Conservation (phyloP, 1,284 basidiomycete species). For the Taiwanofungus camphoratus region DNA sequence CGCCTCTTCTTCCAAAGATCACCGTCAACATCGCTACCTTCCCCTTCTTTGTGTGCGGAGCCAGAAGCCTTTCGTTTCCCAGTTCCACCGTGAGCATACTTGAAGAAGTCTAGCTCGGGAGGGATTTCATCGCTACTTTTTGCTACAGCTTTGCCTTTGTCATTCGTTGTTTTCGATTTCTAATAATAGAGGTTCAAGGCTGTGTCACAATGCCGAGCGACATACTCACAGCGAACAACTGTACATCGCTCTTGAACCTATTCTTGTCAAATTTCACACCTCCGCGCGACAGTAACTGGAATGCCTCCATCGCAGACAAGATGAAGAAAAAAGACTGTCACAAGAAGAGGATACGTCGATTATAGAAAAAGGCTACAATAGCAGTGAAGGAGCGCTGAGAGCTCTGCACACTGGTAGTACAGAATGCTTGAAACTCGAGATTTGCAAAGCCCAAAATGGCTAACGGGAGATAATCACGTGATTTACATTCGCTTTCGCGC, state of each 20-base stretch:
- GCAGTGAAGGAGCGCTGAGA: too few species aligned
- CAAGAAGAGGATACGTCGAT: neutral
- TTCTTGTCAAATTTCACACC: conserved; percentile 64
- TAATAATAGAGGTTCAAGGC: conserved; percentile 1
- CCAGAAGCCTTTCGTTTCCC: conserved; percentile 35
- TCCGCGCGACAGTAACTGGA: conserved; percentile 27
- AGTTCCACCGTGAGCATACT: conserved; percentile 58
- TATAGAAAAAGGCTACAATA: too few species aligned
- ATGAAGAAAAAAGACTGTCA: neutral
- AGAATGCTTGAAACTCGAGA: too few species aligned
- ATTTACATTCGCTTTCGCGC: too few species aligned
- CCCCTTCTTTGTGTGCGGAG: conserved; percentile 7
- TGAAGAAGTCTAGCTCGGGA: conserved; percentile 83
- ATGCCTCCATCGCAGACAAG: conserved; percentile 26
- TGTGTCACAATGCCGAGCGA: neutral
- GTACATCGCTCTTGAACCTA: conserved; percentile 67
- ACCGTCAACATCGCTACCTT: conserved; percentile 17
- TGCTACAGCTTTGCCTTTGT: conserved; percentile 20
- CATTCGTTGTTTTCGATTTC: conserved; percentile 8
- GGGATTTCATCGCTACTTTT: conserved; percentile 50
- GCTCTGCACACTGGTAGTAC: too few species aligned
- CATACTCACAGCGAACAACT: conserved; percentile 61
- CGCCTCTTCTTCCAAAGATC: conserved; percentile 34
- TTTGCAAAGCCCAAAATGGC: too few species aligned
- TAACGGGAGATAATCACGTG: too few species aligned